Evolutionary conservation across 2,329 filamentous ascomycete species (phyloP), one percentile per base, ranked within the genome.

Genomic region (Sclerotiophoma versabilis): DNA sequence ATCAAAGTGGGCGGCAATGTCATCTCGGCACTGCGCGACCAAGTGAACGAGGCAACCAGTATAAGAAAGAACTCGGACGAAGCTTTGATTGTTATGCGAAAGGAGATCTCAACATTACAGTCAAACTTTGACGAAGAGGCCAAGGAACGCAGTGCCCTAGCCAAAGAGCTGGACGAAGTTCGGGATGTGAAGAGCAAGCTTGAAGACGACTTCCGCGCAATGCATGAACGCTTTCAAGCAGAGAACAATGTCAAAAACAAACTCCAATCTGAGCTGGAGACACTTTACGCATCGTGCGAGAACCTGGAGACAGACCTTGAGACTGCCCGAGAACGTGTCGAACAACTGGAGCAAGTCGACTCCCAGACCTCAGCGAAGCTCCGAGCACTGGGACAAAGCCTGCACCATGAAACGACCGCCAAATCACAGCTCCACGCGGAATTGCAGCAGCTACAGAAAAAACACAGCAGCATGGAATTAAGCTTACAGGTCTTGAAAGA

Each of bases 1-100:
- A 65, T 70, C 23, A 49, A 66, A 33, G 51, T 63, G 12, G 58
- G 66, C 11, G 56, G 54, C 7, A 58, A 58, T 9, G 64, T 66
- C 15, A 64, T 69, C 3, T 60, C 62, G 17, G 42, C 57, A 17
- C 58, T 75, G 12, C 65, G 62, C 10, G 62, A 65, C 12, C 63
- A 70, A 19, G 45, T 73, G 11, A 60, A 63, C 9, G 51, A 64
- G 15, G 60, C 65, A 3, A 52, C 69, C 32, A 45, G 46, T 7
- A 49, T 62, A 20, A 69, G 58, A 34, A 56, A 58, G n/a, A 53
- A 62, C 8, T 62, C 56, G 0, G 66, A 73, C 34, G 49, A 63
- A 22, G 67, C 67, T 14, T 32, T 72, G n/a, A 47, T 43, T 2
- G 59, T 61, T 7, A 30, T 68, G 36, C 56, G 49, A 17, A 46